These are phyloP conservation scores for Globisporangium perplexum DNA, from an alignment of 352 stramenopile species.

Conservation along the genomic window DNA sequence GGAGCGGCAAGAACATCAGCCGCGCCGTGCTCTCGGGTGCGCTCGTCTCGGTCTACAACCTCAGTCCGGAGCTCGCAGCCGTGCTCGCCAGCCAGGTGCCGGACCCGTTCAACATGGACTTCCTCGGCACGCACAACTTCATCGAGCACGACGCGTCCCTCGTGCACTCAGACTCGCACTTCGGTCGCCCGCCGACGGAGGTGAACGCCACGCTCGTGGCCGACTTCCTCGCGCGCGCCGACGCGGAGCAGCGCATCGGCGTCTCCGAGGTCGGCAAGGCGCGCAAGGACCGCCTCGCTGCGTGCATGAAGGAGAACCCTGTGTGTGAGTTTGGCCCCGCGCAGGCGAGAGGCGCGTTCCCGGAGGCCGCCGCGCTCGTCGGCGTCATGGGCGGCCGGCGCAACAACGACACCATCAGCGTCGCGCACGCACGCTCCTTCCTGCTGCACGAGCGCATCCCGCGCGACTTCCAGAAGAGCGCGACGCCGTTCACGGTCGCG, in stretches of 20 bases:
- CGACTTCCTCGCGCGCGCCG: conserved; percentile 12
- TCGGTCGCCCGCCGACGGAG: too few species aligned
- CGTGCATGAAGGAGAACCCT: conserved; percentile 28
- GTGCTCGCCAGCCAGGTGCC: conserved; percentile 10
- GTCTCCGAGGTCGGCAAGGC: conserved; percentile 21
- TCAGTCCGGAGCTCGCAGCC: too few species aligned
- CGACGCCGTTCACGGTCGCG: conserved; percentile 14
- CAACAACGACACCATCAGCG: conserved; percentile 23
- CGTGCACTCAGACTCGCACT: conserved; percentile 42
- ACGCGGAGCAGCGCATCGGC: conserved; percentile 18
- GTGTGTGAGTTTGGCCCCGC: too few species aligned
- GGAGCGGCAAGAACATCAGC: too few species aligned
- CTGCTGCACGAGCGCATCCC: conserved; percentile 30
- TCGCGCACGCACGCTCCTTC: conserved; percentile 26
- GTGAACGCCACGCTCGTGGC: too few species aligned
- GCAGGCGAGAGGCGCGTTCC: too few species aligned
- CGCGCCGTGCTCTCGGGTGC: too few species aligned
- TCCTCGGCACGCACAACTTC: conserved; percentile 28
- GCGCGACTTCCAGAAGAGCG: conserved; percentile 19
- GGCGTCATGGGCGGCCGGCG: conserved; percentile 22
- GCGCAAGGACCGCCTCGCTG: conserved; percentile 25
- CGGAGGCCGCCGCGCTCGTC: too few species aligned
- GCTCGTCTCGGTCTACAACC: too few species aligned
- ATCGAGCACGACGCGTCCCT: conserved; percentile 45
- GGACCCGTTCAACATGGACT: conserved; percentile 8